Percentiles rank a stretch among this genome's conserved stretches.
Evolutionary conservation across 495 filamentous ascomycete genomes (phyloP).

Genomic region (Tuber aestivum): DNA sequence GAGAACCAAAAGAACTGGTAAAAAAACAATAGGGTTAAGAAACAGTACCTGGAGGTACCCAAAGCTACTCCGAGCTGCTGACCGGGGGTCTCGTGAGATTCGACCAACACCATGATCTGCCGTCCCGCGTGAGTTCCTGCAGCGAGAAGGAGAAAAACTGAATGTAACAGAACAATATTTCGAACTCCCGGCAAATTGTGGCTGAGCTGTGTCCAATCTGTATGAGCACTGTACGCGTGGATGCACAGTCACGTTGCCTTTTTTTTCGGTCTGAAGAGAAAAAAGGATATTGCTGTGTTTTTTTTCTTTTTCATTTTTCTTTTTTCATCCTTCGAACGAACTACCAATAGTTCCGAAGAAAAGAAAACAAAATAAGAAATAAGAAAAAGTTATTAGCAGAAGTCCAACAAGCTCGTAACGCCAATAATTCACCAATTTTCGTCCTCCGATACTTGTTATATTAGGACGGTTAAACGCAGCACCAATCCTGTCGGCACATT

Average conservation of each 20-base stretch:
- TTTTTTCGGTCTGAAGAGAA: neutral
- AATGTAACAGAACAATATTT: slow-evolving; percentile 26
- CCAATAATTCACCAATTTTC: slow-evolving; percentile 3
- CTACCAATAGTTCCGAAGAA: neutral
- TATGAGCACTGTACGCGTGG: neutral
- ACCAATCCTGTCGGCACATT: slow-evolving; percentile 36
- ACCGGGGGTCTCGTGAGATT: slow-evolving; percentile 30
- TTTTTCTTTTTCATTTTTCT: neutral
- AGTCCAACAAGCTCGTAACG: slow-evolving; percentile 2
- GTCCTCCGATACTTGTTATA: slow-evolving; percentile 27
- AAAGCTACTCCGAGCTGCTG: slow-evolving; percentile 10
- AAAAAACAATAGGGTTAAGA: neutral
- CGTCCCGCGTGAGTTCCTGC: slow-evolving; percentile 24
- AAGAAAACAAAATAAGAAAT: neutral
- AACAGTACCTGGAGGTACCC: neutral
- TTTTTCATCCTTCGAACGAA: neutral
- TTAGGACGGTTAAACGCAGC: slow-evolving; percentile 30
- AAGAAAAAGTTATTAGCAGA: neutral
- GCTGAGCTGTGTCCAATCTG: slow-evolving; percentile 14
- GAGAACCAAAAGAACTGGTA: neutral
- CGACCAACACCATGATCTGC: slow-evolving; percentile 25
- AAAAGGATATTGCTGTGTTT: neutral
- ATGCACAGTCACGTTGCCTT: slow-evolving; percentile 23
- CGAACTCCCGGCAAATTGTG: slow-evolving; percentile 31
- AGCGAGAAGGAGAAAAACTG: slow-evolving; percentile 20